These are phyloP conservation scores for Metrosideros polymorpha DNA, from an alignment of 441 rosid genomes.

Conservation along the genomic window DNA sequence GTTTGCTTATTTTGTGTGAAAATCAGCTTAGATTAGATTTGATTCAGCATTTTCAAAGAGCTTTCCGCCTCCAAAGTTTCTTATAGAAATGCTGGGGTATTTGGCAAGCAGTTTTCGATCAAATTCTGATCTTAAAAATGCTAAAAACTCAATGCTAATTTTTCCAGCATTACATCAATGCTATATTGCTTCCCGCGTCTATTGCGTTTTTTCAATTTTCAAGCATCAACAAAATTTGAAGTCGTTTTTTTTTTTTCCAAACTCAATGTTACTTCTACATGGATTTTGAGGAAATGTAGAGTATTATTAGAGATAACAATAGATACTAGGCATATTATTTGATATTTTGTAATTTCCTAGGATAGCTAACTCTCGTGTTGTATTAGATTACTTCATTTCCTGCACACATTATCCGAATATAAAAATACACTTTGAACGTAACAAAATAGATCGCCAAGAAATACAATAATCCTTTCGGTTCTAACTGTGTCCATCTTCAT, in stretches of 20 bases:
- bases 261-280: background rate
- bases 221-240: background rate
- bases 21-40: too few relatives aligned
- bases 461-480: background rate
- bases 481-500: background rate
- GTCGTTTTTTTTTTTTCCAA: background rate
- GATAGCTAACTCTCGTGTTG: background rate
- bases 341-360: background rate
- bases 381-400: background rate
- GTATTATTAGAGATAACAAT: background rate
- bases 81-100: too few relatives aligned
- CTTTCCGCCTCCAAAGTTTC: too few relatives aligned
- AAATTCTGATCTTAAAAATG: too few relatives aligned
- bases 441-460: background rate
- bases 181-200: background rate
- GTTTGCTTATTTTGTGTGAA: background rate
- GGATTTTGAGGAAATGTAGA: background rate
- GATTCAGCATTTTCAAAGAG: too few relatives aligned
- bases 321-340: background rate
- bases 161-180: too few relatives aligned
- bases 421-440: background rate
- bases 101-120: too few relatives aligned
- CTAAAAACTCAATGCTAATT: too few relatives aligned
- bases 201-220: background rate
- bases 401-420: too few relatives aligned